Evolutionary conservation across 441 rosid genomes (phyloP).

Genomic region (Gossypium laxum): DNA sequence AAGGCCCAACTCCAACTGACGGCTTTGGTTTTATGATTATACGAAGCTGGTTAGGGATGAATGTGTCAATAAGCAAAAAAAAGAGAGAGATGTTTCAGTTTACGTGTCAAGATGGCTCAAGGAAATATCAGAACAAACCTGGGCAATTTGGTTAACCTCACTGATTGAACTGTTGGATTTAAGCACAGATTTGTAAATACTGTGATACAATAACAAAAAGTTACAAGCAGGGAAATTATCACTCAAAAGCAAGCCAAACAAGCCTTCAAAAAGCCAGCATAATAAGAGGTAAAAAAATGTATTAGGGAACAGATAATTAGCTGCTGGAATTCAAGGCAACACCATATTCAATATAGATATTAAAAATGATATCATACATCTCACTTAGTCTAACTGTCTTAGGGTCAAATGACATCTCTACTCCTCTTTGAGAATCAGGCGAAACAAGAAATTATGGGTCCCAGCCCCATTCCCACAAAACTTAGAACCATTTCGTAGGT

Average conservation of each 20-base stretch:
- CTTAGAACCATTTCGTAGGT: background rate
- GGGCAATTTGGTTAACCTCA: constrained; percentile 87
- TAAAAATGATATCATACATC: background rate
- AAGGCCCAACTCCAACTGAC: constrained; percentile 59
- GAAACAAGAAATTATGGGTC: background rate
- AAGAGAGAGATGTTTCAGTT: constrained; percentile 9
- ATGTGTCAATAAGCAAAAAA: constrained; percentile 16
- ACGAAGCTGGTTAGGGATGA: constrained; percentile 65
- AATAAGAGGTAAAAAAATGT: background rate
- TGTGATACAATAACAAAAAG: constrained; percentile 30
- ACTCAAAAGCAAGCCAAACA: background rate
- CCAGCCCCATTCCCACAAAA: background rate
- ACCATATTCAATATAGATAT: background rate
- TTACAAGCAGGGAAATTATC: constrained; percentile 9
- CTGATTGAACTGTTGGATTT: constrained; percentile 76
- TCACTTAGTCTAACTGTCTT: background rate
- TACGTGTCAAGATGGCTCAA: constrained; percentile 14
- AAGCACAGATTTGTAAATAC: constrained; percentile 72
- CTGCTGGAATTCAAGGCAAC: background rate
- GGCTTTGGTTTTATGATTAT: constrained; percentile 79
- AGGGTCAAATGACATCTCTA: background rate
- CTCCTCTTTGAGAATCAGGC: background rate
- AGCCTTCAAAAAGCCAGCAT: background rate
- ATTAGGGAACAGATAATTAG: background rate
- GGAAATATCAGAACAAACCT: constrained; percentile 48